Evolutionary conservation across 495 filamentous ascomycete genomes (phyloP).

Genomic region (Neurospora sp.): DNA sequence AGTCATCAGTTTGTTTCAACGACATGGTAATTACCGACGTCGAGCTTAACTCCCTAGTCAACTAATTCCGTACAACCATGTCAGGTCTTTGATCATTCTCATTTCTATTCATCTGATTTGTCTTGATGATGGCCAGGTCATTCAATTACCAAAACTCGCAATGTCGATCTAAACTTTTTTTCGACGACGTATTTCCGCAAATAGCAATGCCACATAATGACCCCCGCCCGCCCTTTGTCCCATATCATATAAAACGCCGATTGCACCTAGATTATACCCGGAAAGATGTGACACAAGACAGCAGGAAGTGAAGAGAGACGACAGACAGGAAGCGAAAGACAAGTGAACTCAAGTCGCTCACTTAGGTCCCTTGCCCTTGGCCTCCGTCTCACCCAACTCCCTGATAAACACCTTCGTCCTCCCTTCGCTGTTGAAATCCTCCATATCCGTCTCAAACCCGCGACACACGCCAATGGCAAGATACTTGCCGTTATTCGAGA

Average conservation of each 20-base stretch:
- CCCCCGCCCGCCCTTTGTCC: neutral
- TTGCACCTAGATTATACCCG: neutral
- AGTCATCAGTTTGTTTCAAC: neutral
- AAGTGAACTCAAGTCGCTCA: conserved; percentile 10
- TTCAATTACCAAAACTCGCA: neutral
- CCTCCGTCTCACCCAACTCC: conserved; percentile 77
- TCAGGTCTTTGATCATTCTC: neutral
- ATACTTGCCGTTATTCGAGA: conserved; percentile 70
- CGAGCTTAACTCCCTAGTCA: neutral
- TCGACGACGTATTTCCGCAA: neutral
- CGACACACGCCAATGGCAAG: conserved; percentile 78
- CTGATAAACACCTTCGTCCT: conserved; percentile 67
- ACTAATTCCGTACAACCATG: neutral
- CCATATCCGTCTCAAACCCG: conserved; percentile 85
- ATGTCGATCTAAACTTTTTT: neutral
- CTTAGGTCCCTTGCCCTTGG: conserved; percentile 71
- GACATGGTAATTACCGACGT: too few species aligned
- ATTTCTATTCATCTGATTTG: neutral
- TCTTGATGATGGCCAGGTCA: neutral
- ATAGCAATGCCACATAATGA: neutral
- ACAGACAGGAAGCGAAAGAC: neutral
- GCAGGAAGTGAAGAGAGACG: neutral
- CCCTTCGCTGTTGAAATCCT: conserved; percentile 60
- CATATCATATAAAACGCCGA: neutral
- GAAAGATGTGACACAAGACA: neutral